phyloP scores from a whole-genome alignment of 2,329 filamentous ascomycete species.

The Clonostachys sp. region DNA sequence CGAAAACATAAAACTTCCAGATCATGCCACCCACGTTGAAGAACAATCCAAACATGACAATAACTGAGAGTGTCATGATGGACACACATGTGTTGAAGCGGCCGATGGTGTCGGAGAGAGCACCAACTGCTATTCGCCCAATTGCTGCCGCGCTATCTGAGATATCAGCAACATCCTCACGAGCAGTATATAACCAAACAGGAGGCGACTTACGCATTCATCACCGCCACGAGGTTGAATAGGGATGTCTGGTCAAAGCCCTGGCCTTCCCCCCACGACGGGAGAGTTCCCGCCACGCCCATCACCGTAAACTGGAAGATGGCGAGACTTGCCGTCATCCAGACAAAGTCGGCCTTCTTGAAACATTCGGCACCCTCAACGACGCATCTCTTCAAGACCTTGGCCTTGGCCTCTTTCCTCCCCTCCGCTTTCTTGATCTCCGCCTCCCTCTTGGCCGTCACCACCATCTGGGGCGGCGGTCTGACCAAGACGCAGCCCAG shows the following conservation, averaged over 20 bases:
- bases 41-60: constrained; percentile 3
- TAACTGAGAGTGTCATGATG: background rate
- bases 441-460: background rate
- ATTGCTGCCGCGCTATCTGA: constrained; percentile 1
- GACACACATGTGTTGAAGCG: constrained; percentile 4
- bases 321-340: constrained; percentile 3
- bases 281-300: constrained; percentile 4
- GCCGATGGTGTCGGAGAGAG: constrained; percentile 2
- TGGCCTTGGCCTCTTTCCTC: background rate
- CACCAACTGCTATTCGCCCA: constrained; percentile 1
- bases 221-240: constrained; percentile 3
- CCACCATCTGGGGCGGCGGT: background rate
- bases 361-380: constrained; percentile 1
- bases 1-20: constrained; percentile 2
- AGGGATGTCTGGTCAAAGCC: constrained; percentile 1
- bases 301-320: constrained; percentile 3
- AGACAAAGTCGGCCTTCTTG: constrained; percentile 1
- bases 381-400: background rate
- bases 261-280: constrained; percentile 1
- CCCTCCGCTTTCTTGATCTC: background rate
- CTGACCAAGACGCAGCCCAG: background rate
- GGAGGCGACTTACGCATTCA: constrained; percentile 3
- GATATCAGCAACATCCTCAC: background rate
- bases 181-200: background rate
- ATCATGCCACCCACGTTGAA: constrained; percentile 1